Evolutionary conservation across 805 yeast genomes (phyloP), one percentile per base, ranked within the genome.

Genomic region (Zygosaccharomyces kombuchaensis): DNA sequence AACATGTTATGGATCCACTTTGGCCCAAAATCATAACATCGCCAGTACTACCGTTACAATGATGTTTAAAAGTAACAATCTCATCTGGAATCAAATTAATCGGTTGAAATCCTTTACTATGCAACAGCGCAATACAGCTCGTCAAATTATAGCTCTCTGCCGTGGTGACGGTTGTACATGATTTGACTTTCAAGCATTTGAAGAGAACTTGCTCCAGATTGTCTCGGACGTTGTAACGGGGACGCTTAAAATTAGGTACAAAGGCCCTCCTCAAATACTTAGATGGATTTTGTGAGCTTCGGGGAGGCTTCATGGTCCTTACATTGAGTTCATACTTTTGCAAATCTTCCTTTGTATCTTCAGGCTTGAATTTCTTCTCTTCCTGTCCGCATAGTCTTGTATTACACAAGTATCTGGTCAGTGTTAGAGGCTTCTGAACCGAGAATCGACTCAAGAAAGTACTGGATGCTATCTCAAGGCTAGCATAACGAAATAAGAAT

Each of bases 1-100:
- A 89, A 0, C 87, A 85, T 10, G 87, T 87, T 9, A 89, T 68
- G 0, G 95, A 78, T 2, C 96, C 97, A 54, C 83, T 82, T 3
- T 81, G 75, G 14, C 56, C 56, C 35, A 90, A 68, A 1, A 89
- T 70, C 67, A 89, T 74, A 2, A 88, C 70, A 53, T 87, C 90
- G 9, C 68, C 65, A 23, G 57, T 56, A 27, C 52, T 51, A n/a
- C 68, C 68, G 9, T 63, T 53, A n/a, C 59, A 59, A 4, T 68
- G 65, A 43, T 63, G 71, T 25, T 68, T 69, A 43, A 81, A 75
- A 47, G 78, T 77, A 0, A 85, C 71, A 10, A 86, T 87, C 59
- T 86, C 93, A 31, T 80, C 80, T 1, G 85, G 83, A 1, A 83
- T 73, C n/a, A 83, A 59, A 4, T 72, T 76, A n/a, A 55, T 55